Conservation (phyloP, 179 eudicot genomes). For the Spinacia oleracea region DNA sequence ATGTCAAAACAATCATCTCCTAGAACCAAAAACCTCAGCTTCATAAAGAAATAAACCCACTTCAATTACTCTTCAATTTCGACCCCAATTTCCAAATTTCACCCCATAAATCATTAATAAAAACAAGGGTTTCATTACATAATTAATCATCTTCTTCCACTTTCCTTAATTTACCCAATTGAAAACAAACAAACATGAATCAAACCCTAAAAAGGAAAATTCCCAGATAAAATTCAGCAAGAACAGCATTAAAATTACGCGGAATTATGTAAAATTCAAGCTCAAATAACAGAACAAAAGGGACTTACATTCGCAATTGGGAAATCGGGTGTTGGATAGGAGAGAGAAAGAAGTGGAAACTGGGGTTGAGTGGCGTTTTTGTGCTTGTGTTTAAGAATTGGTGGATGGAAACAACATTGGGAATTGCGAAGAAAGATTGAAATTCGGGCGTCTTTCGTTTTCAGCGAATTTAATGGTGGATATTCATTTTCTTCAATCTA, state of each 20-base stretch:
- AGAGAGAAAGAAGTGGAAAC: neutral
- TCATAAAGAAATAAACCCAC: neutral
- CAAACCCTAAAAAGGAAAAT: neutral
- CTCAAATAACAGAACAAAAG: neutral
- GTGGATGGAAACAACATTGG: neutral
- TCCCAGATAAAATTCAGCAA: neutral
- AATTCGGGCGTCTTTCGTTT: neutral
- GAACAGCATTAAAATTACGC: neutral
- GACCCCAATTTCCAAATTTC: neutral
- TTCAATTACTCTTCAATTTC: neutral
- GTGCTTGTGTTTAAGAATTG: no score
- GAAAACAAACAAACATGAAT: neutral
- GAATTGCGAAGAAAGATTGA: neutral
- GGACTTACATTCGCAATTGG: slow-evolving; percentile 15
- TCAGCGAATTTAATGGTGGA: neutral
- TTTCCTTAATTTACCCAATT: neutral
- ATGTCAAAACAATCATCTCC: neutral
- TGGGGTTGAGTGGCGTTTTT: neutral
- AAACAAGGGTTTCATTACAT: neutral
- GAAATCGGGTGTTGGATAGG: neutral
- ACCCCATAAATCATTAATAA: neutral
- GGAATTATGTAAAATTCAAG: neutral
- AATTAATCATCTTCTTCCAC: no score
- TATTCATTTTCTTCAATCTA: neutral
- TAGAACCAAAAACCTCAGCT: neutral